Evolutionary conservation across 768 basidiomycete species (phyloP).

Genomic region (Clathrus columnatus): DNA sequence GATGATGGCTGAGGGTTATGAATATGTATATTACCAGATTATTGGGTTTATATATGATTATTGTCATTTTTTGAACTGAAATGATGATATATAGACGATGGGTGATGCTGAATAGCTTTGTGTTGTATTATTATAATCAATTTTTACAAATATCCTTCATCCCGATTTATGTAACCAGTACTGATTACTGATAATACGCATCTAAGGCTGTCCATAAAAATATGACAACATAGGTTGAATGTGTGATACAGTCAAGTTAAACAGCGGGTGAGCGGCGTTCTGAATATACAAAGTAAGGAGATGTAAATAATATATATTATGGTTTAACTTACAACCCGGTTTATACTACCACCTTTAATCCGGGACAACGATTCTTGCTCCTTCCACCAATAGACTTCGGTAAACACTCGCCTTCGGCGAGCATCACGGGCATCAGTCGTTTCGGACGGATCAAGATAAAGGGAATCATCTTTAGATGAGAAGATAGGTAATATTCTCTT

Average conservation of each 20-base stretch:
- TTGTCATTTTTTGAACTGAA: too few species aligned
- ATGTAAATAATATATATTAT: not conserved
- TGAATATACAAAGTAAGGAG: conserved; percentile 20
- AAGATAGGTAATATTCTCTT: not conserved
- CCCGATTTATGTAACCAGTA: too few species aligned
- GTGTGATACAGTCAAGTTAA: conserved; percentile 67
- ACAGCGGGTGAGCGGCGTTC: conserved; percentile 78
- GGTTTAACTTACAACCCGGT: conserved; percentile 46
- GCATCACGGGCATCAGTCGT: conserved; percentile 22
- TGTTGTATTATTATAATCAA: too few species aligned
- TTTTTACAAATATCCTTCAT: too few species aligned
- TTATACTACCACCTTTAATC: conserved; percentile 50
- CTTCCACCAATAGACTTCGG: conserved; percentile 51
- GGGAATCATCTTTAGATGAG: not conserved
- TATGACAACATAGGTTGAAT: conserved; percentile 57
- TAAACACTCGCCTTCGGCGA: conserved; percentile 41
- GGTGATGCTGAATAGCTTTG: too few species aligned
- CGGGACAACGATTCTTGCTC: conserved; percentile 47
- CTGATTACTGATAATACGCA: too few species aligned
- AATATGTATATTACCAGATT: too few species aligned
- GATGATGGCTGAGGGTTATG: too few species aligned
- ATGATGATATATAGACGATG: too few species aligned
- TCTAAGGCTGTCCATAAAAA: conserved; percentile 54
- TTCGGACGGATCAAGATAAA: conserved; percentile 12
- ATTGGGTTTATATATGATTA: too few species aligned